Conservation (phyloP, 371 early-diverging fungal species). For the Caulochytrium protostelioides region DNA sequence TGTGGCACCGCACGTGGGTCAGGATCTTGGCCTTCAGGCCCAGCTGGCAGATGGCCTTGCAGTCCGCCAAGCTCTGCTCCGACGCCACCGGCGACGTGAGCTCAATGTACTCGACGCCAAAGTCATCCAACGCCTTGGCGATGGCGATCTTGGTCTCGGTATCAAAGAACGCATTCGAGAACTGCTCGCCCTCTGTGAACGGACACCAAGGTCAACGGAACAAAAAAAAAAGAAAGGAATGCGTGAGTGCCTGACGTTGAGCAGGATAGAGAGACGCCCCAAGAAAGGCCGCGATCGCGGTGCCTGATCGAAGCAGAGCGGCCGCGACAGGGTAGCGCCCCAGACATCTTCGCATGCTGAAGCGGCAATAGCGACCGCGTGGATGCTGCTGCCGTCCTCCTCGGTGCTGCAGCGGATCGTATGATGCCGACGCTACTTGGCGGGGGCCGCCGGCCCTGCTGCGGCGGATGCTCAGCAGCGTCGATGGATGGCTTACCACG, state of each 20-base stretch:
- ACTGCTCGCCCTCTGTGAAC: constrained; percentile 82
- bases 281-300: no score
- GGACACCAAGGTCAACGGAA: constrained; percentile 1
- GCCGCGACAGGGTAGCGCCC: no score
- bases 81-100: constrained; percentile 88
- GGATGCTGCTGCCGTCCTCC: no score
- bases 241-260: no score
- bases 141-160: constrained; percentile 88
- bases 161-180: constrained; percentile 91
- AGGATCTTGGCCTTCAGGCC: constrained; percentile 91
- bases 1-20: constrained; percentile 87
- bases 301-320: no score
- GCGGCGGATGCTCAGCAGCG: no score
- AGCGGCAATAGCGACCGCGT: no score
- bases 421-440: no score
- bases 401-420: no score
- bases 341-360: no score
- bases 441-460: no score
- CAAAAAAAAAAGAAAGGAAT: background rate
- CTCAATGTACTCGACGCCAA: constrained; percentile 93
- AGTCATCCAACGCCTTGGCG: constrained; percentile 81
- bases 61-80: constrained; percentile 76
- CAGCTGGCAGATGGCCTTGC: constrained; percentile 63
- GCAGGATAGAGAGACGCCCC: no score
- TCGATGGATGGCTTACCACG: constrained; percentile 43